These are phyloP conservation scores for Catharanthus roseus DNA, from an alignment of 257 asterid genomes.

Conservation along the genomic window DNA sequence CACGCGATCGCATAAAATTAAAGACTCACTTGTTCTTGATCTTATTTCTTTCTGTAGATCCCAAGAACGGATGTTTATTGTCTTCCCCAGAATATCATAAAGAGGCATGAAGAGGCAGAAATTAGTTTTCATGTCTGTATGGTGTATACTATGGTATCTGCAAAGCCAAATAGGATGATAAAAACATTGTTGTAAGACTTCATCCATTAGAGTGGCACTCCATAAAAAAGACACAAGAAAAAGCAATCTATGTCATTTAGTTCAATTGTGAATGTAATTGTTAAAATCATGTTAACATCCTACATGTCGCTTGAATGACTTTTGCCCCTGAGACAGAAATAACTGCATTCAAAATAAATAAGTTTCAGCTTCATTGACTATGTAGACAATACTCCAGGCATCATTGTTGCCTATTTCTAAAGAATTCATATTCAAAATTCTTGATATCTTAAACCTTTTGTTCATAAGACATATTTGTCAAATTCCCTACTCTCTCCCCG, in stretches of 20 bases:
- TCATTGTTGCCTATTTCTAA: neutral
- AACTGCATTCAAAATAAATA: neutral
- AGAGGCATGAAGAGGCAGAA: constrained; percentile 95
- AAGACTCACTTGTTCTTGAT: constrained; percentile 60
- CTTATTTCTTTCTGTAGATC: constrained; percentile 53
- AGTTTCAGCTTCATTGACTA: neutral
- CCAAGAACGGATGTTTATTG: constrained; percentile 54
- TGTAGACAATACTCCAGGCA: too few relatives aligned
- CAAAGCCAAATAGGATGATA: constrained; percentile 16
- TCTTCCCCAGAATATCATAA: constrained; percentile 65
- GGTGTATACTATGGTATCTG: constrained; percentile 86
- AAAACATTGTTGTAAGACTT: neutral
- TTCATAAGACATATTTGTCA: neutral
- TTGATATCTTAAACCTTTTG: neutral
- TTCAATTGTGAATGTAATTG: neutral
- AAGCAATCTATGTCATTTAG: neutral
- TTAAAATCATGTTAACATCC: neutral
- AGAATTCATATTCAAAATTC: neutral
- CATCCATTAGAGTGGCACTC: neutral
- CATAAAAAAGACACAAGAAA: neutral
- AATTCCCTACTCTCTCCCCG: neutral
- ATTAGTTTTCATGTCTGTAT: constrained; percentile 53
- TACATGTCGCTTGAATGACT: neutral
- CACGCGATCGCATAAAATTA: neutral
- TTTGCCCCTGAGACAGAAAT: neutral